These are phyloP conservation scores for Eimeria falciformis DNA, from an alignment of 169 alveolate genomes.

Conservation along the genomic window DNA sequence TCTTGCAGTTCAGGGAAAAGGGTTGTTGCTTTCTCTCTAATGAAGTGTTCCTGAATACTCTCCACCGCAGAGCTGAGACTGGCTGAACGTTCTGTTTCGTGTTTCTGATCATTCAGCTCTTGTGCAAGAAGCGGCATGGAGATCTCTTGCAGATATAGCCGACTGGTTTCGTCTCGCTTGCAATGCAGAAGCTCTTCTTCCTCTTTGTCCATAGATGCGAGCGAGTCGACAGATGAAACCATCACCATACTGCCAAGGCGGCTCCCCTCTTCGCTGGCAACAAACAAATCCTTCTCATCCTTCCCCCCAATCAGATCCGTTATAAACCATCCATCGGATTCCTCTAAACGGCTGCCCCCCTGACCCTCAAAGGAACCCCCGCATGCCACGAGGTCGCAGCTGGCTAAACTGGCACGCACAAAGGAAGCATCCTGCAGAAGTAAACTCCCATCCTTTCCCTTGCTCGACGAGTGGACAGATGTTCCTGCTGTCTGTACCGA, in stretches of 20 bases:
- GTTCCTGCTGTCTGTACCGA: not conserved
- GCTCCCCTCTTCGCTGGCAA: not conserved
- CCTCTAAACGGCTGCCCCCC: slow-evolving; percentile 37
- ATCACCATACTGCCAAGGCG: slow-evolving; percentile 5
- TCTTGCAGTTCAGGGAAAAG: too few relatives aligned
- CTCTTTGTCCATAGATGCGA: slow-evolving; percentile 12
- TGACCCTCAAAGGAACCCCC: not conserved
- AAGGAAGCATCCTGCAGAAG: not conserved
- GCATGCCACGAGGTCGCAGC: not conserved
- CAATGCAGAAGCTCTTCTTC: too few relatives aligned
- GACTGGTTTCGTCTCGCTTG: too few relatives aligned
- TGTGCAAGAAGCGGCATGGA: too few relatives aligned
- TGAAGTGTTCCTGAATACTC: too few relatives aligned
- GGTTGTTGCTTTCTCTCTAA: too few relatives aligned
- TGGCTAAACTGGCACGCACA: not conserved
- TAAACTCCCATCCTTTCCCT: not conserved
- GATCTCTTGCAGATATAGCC: too few relatives aligned
- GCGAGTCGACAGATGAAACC: slow-evolving; percentile 63
- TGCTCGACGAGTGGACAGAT: not conserved
- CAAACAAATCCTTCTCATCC: slow-evolving; percentile 19
- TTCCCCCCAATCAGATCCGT: slow-evolving; percentile 32
- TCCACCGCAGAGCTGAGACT: too few relatives aligned
- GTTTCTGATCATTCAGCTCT: too few relatives aligned
- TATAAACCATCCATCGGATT: slow-evolving; percentile 47
- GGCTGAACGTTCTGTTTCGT: too few relatives aligned